Conservation (phyloP, 768 basidiomycete genomes). For the Hortiboletus flavorubellus region DNA sequence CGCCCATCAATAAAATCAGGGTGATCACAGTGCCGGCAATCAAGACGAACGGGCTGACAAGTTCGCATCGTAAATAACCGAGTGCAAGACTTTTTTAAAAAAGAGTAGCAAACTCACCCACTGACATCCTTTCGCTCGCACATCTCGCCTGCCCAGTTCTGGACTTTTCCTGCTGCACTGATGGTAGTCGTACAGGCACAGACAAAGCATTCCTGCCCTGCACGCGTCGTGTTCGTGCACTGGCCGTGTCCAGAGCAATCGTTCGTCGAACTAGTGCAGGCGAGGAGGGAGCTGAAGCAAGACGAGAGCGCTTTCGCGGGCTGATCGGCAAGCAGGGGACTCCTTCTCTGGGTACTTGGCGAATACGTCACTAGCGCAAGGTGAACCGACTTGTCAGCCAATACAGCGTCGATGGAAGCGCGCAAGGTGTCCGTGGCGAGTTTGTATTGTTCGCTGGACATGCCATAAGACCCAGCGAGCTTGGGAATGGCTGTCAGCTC, state of each 20-base stretch:
- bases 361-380: constrained; percentile 54
- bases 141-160: constrained; percentile 69
- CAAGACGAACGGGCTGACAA: constrained; percentile 66
- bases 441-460: constrained; percentile 52
- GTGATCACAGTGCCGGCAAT: constrained; percentile 65
- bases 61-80: neutral
- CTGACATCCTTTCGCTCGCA: constrained; percentile 82
- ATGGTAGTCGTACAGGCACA: constrained; percentile 49
- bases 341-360: constrained; percentile 36
- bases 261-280: constrained; percentile 60
- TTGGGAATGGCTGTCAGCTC: constrained; percentile 51
- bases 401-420: constrained; percentile 42
- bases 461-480: constrained; percentile 46
- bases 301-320: constrained; percentile 59
- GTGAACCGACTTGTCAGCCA: constrained; percentile 38
- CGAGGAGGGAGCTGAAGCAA: constrained; percentile 54
- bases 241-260: constrained; percentile 68
- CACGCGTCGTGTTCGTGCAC: constrained; percentile 59
- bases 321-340: constrained; percentile 40
- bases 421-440: constrained; percentile 45
- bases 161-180: constrained; percentile 50
- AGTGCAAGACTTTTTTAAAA: neutral
- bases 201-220: constrained; percentile 50
- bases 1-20: constrained; percentile 62
- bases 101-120: constrained; percentile 49